A percentile compares a stretch with the other conserved stretches of the same genome.
Conservation (phyloP, 148 eudicot species). For the Dianthus caryophyllus region DNA sequence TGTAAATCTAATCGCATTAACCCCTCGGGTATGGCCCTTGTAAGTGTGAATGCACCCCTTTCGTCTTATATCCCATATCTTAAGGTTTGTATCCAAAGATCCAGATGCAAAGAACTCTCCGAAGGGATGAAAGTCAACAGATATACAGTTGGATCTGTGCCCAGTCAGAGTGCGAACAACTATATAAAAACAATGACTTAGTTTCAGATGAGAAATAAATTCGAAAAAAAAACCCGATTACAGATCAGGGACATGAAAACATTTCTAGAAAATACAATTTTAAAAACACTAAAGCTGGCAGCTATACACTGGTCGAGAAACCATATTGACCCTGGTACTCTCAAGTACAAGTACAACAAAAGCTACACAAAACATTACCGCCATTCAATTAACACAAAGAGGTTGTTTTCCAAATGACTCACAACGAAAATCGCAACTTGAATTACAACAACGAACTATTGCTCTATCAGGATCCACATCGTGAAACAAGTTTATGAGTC, state of each 20-base stretch:
- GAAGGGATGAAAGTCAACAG: conserved; percentile 97
- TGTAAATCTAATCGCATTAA: conserved; percentile 86
- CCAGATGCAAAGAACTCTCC: conserved; percentile 99
- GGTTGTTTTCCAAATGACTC: not conserved
- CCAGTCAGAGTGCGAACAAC: conserved; percentile 98
- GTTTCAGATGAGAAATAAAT: conserved; percentile 4
- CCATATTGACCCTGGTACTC: not conserved
- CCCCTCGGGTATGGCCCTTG: conserved; percentile 98
- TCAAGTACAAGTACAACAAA: not conserved
- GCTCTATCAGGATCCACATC: not conserved
- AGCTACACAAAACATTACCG: not conserved
- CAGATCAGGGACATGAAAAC: not conserved
- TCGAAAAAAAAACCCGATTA: not conserved
- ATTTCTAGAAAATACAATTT: not conserved
- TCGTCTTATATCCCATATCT: conserved; percentile 97
- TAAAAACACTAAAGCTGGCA: not conserved
- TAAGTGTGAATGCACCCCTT: conserved; percentile 97
- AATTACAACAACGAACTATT: not conserved
- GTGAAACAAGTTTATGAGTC: not conserved
- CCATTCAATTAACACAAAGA: not conserved
- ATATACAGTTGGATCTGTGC: conserved; percentile 93
- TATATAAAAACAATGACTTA: conserved; percentile 23
- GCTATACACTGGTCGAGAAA: not conserved
- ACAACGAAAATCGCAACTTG: conserved; percentile 1
- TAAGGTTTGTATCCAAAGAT: conserved; percentile 88